Conservation (phyloP, 441 rosid genomes). For the Capsella rubella region DNA sequence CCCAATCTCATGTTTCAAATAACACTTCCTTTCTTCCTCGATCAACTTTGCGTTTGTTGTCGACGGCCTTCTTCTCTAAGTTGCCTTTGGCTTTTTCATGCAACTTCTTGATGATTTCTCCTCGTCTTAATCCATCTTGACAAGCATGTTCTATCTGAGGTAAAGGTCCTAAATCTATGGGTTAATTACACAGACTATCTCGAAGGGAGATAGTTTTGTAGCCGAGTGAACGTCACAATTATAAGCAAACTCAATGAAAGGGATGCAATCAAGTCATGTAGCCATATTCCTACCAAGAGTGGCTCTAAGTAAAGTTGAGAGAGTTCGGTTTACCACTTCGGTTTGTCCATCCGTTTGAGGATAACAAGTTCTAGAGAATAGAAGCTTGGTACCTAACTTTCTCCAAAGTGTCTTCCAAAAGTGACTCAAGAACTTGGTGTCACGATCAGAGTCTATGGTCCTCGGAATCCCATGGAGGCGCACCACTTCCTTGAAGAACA, state of each 20-base stretch:
- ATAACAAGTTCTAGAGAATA: neutral
- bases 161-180: neutral
- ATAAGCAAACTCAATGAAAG: neutral
- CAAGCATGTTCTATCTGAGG: neutral
- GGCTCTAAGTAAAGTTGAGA: neutral
- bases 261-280: neutral
- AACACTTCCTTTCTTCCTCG: no score
- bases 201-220: neutral
- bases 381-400: neutral
- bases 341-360: neutral
- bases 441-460: neutral
- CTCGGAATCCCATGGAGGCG: neutral
- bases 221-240: neutral
- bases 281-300: neutral
- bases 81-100: neutral
- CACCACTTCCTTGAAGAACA: neutral
- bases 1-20: no score
- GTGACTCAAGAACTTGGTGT: neutral
- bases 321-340: neutral
- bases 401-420: neutral
- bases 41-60: no score
- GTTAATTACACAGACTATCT: neutral
- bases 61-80: neutral
- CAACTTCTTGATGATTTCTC: neutral
- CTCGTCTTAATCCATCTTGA: neutral